A percentile compares a stretch with the other conserved stretches of the same genome.
These are phyloP conservation scores for Botryotinia calthae DNA, from an alignment of 2,329 filamentous ascomycete genomes.

Conservation along the genomic window DNA sequence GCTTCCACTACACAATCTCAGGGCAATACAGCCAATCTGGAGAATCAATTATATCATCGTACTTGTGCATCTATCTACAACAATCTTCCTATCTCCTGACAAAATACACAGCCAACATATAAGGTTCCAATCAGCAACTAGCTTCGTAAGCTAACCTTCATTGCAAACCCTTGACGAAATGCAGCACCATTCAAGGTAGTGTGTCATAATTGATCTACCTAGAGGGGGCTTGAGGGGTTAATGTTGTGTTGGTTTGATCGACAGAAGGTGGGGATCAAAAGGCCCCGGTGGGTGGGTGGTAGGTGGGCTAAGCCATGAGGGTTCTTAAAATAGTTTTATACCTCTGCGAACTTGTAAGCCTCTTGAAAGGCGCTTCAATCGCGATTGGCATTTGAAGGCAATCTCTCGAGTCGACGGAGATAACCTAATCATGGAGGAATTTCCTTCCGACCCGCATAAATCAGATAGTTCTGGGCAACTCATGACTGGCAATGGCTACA, in stretches of 20 bases:
- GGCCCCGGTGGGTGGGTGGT: background rate
- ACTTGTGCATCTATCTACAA: background rate
- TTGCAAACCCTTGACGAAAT: background rate
- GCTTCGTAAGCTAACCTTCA: background rate
- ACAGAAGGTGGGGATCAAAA: slow-evolving; percentile 7
- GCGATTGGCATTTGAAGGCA: background rate
- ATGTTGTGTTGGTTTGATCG: slow-evolving; percentile 8
- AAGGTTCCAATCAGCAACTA: background rate
- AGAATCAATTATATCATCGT: background rate
- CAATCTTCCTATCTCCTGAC: background rate
- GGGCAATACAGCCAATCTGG: background rate
- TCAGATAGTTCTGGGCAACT: background rate
- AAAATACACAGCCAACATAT: background rate
- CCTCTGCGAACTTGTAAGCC: background rate
- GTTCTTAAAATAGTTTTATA: slow-evolving; percentile 16
- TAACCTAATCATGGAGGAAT: background rate
- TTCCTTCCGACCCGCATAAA: background rate
- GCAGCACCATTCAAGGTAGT: slow-evolving; percentile 5
- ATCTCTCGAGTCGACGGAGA: slow-evolving; percentile 1
- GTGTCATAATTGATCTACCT: slow-evolving; percentile 3
- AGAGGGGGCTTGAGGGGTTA: background rate
- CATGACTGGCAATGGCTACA: no score
- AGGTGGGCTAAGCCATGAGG: background rate
- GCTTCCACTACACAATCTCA: background rate
- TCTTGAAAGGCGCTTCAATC: background rate